Conservation (phyloP, 768 basidiomycete species). For the Podaxis pistillaris region DNA sequence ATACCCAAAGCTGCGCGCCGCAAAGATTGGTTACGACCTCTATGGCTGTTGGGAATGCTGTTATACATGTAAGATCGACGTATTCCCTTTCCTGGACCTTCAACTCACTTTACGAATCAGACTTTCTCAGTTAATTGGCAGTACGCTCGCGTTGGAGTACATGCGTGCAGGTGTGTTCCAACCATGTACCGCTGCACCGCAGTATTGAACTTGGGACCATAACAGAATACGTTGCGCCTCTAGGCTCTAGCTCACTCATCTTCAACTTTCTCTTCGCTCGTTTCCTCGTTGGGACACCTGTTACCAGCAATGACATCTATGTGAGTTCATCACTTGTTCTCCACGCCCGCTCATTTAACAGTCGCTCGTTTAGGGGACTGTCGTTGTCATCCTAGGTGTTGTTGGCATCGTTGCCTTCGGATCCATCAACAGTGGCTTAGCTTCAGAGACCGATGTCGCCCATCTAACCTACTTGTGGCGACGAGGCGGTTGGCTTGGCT, state of each 20-base stretch:
- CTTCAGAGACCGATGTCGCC: slow-evolving; percentile 65
- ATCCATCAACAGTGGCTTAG: slow-evolving; percentile 78
- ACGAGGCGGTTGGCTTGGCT: slow-evolving; percentile 86
- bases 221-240: slow-evolving; percentile 91
- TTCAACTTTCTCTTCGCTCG: slow-evolving; percentile 97
- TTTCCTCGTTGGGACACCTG: slow-evolving; percentile 82
- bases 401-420: slow-evolving; percentile 88
- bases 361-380: slow-evolving; percentile 57
- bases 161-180: slow-evolving; percentile 70
- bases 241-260: slow-evolving; percentile 90
- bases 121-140: slow-evolving; percentile 83
- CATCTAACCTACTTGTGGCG: slow-evolving; percentile 86
- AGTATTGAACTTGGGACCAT: slow-evolving; percentile 6
- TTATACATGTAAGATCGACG: slow-evolving; percentile 76
- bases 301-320: slow-evolving; percentile 81
- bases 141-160: slow-evolving; percentile 83
- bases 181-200: not conserved
- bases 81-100: not conserved
- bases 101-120: slow-evolving; percentile 32
- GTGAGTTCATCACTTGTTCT: slow-evolving; percentile 37
- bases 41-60: slow-evolving; percentile 91
- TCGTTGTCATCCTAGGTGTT: slow-evolving; percentile 80
- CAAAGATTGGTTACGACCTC: slow-evolving; percentile 77
- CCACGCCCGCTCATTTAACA: not conserved
- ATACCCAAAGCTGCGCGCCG: slow-evolving; percentile 75